phyloP scores from a whole-genome alignment of 768 basidiomycete species.

The Udeniomyces megalosporus region DNA sequence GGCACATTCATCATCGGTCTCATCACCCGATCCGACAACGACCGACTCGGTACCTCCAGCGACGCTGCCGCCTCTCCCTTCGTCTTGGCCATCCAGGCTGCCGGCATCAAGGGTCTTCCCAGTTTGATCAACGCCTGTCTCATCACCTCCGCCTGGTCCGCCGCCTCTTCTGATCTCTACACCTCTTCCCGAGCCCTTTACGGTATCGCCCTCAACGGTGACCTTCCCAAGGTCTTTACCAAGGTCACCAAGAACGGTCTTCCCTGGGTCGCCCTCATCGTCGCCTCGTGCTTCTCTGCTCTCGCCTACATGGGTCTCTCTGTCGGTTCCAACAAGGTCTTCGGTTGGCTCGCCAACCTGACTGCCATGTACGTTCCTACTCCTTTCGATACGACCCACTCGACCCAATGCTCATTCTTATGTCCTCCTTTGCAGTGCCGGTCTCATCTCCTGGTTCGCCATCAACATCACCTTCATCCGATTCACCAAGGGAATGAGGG shows the following conservation, averaged over 20 bases:
- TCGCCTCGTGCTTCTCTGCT: conserved; percentile 35
- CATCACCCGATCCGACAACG: conserved; percentile 29
- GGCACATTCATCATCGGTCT: conserved; percentile 65
- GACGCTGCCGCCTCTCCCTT: conserved; percentile 68
- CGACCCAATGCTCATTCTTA: background rate
- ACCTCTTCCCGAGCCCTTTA: conserved; percentile 64
- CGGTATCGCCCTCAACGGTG: conserved; percentile 60
- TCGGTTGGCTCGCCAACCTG: conserved; percentile 61
- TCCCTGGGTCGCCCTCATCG: conserved; percentile 55
- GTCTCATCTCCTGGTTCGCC: conserved; percentile 61
- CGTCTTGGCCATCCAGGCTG: conserved; percentile 56
- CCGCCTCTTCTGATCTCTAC: conserved; percentile 75
- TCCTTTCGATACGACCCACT: background rate
- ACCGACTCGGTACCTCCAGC: conserved; percentile 40
- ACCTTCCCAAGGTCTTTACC: conserved; percentile 66
- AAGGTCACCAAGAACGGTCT: conserved; percentile 55
- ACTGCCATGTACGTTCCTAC: background rate
- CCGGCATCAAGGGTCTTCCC: conserved; percentile 76
- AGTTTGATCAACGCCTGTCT: conserved; percentile 39
- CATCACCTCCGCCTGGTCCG: conserved; percentile 86
- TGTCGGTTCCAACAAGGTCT: conserved; percentile 44
- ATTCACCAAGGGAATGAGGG: conserved; percentile 67
- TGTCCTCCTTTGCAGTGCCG: too few relatives aligned
- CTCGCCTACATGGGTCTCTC: conserved; percentile 21
- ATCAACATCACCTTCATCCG: conserved; percentile 62